Base-by-base conservation (phyloP, 1,139 yeast species). In the Candida sp. region DNA sequence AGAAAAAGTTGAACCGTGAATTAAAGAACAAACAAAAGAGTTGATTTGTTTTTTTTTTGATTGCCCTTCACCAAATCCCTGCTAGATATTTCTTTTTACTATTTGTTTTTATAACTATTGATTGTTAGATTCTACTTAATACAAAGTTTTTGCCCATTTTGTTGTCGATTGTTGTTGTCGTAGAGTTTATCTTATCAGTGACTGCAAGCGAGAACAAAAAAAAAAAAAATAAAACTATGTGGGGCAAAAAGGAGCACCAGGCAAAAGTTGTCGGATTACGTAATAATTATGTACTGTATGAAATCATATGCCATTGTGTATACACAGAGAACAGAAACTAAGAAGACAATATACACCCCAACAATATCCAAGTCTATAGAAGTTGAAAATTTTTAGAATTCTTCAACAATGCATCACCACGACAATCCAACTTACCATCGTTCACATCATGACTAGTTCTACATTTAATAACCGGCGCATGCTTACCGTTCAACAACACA, bases 1-100 rank as follows among this genome's bases (percentile, higher is more conserved):
- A 57, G 49, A 59, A 57, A 39, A 44, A 44, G 48, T 51, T 52
- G 49, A 52, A 51, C 41, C 48, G 34, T 31, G 52, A 43, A 25
- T 22, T 31, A n/a, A 47, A 47, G 38, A 42, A 42, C 12, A 42
- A 33, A 22, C 17, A 27, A 41, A 46, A 46, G 35, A 38, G 37
- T 39, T 45, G 27, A 37, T 28, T 30, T 40, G 26, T 28, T 38
- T 12, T 34, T 27, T 32, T 44, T 26, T 11, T 17, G 17, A 38
- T 38, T 38, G 7, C n/a, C 11, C 17, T 33, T 33, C 11, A 33
- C n/a, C 8, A 7, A 33, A 7, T 11, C n/a, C 6, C 9, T 28
- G 31, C 31, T 33, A 33, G 12, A 33, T 12, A 7, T 33, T 33
- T 33, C 37, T 33, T 6, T 33, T 7, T 39, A n/a, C 25, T 39